Base-by-base conservation (phyloP, 176 grass and related monocot species). In the Panicum miliaceum region DNA sequence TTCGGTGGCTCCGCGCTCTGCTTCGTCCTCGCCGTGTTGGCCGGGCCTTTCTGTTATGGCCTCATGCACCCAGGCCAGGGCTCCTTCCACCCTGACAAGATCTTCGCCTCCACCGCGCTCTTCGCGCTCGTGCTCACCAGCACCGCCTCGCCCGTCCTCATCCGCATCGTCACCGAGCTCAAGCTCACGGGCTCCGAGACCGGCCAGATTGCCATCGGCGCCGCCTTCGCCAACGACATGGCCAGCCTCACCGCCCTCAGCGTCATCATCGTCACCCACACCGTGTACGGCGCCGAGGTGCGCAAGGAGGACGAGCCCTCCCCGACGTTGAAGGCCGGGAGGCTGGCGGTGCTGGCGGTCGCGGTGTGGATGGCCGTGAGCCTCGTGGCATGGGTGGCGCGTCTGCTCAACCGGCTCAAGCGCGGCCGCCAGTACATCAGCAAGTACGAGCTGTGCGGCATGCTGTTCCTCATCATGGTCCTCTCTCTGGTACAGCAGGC, bases 141-240 rank as follows among this genome's bases (percentile, higher is more conserved):
- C 77, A 91, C 88, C 2, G 86, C 91, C 37, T 96, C 91, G 0
- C 94, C 91, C 11, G 81, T 96, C 6, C 86, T 96, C 71, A 86
- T 93, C 69, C 86, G 91, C 61, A 91, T 96, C 43, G 83, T 88
- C 51, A 96, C 93, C 23, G 88, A 96, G 66, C 86, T 96, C 12
- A 93, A 96, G 86, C 86, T 93, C 8, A 84, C 83, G 7, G 85
- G 70, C 7, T 96, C 91, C 7, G 91, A 91, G 64, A 87, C 68
- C 27, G 91, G 94, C 5, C 89, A 89, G 75, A 84, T 93, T 0
- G 94, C 91, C 70, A 89, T 96, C 35, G 89, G 85, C 11, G 86
- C 90, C 16, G 88, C 82, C 19, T 82, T 93, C 75, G 58, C 85
- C 68, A 92, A 75, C 73, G 93, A 96, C 91, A 79, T 93, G 72